Evolutionary conservation across 176 grass and related monocot genomes (phyloP).

Genomic region (Pharus latifolius): DNA sequence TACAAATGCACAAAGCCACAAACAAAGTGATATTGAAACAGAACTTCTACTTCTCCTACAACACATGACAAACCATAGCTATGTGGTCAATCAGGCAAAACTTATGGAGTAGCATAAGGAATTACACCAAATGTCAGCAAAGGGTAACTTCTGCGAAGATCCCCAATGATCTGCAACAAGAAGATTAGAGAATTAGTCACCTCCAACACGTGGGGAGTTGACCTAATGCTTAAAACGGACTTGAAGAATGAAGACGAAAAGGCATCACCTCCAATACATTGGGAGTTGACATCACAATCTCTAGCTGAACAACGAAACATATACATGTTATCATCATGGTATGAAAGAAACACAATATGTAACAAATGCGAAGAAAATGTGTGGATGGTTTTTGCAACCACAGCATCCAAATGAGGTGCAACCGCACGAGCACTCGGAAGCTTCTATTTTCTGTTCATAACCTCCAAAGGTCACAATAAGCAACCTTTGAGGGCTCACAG

Average conservation of each 20-base stretch:
- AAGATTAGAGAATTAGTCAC: background rate
- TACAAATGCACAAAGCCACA: background rate
- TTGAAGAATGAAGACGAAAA: background rate
- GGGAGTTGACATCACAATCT: constrained; percentile 73
- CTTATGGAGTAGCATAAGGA: background rate
- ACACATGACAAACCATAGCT: background rate
- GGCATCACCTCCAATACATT: constrained; percentile 56
- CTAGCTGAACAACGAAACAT: constrained; percentile 44
- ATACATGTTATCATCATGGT: background rate
- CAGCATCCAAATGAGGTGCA: background rate
- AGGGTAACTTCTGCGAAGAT: constrained; percentile 54
- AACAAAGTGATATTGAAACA: background rate
- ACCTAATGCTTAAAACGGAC: background rate
- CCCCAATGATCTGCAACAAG: constrained; percentile 37
- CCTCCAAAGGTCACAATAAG: too few species aligned
- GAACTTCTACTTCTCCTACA: background rate
- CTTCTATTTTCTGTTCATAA: too few species aligned
- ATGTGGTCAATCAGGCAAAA: background rate
- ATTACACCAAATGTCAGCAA: constrained; percentile 64
- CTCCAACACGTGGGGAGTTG: background rate
- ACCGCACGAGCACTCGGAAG: too few species aligned
- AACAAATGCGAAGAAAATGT: background rate
- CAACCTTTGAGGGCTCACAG: background rate
- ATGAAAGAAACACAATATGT: background rate
- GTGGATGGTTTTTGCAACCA: background rate